Conservation (phyloP, 495 filamentous ascomycete genomes). For the Amorphotheca resinae region DNA sequence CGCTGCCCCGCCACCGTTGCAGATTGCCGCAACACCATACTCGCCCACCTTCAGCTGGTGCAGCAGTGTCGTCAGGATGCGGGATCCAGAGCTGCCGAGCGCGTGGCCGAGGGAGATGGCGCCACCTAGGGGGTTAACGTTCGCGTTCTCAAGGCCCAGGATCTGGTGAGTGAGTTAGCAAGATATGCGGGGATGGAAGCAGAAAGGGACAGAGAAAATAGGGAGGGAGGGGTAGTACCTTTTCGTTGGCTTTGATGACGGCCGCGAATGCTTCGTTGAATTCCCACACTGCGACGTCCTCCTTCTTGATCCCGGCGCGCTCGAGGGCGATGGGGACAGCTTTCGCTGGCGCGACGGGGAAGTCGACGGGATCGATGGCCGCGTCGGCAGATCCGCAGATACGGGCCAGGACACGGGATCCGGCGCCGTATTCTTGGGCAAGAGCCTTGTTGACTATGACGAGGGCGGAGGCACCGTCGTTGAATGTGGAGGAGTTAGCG, state of each 20-base stretch:
- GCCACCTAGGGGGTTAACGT: conserved; percentile 79
- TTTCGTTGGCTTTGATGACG: conserved; percentile 88
- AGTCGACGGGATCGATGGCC: conserved; percentile 86
- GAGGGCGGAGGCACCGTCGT: conserved; percentile 87
- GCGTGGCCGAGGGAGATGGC: conserved; percentile 93
- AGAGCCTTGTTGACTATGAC: conserved; percentile 68
- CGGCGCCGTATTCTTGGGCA: conserved; percentile 59
- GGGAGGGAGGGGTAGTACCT: conserved; percentile 37
- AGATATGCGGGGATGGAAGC: neutral
- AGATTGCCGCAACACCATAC: conserved; percentile 91
- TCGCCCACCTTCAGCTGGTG: conserved; percentile 85
- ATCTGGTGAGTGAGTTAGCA: conserved; percentile 32
- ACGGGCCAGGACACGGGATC: conserved; percentile 65
- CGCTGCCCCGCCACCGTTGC: conserved; percentile 89
- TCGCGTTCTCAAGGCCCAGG: conserved; percentile 60
- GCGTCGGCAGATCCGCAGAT: conserved; percentile 85
- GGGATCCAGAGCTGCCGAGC: conserved; percentile 82
- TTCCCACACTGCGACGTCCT: conserved; percentile 89
- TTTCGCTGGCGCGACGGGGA: conserved; percentile 84
- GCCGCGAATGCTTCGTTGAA: conserved; percentile 98
- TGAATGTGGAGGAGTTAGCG: conserved; percentile 83
- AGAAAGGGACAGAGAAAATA: conserved; percentile 22
- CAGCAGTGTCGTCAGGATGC: conserved; percentile 80
- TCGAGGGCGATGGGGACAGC: conserved; percentile 85
- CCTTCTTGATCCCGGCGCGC: conserved; percentile 75